These are phyloP conservation scores for Gonapodya prolifera DNA, from an alignment of 192 early-diverging fungal genomes.

Conservation along the genomic window DNA sequence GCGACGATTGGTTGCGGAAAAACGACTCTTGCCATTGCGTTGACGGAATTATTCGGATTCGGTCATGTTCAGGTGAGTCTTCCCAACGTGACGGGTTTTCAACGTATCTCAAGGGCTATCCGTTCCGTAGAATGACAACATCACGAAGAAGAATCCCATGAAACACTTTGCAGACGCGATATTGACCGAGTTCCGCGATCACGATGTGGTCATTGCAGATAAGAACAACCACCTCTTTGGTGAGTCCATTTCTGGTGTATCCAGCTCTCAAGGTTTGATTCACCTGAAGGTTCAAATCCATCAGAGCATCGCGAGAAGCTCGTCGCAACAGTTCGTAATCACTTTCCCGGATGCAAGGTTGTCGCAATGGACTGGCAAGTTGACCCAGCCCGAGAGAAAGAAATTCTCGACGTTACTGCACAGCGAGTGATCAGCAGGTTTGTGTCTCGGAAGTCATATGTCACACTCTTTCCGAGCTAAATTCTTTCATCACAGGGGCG, in stretches of 20 bases:
- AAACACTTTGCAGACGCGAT: slow-evolving; percentile 42
- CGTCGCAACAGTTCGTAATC: slow-evolving; percentile 26
- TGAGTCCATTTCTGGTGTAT: slow-evolving; percentile 7
- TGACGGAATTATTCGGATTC: slow-evolving; percentile 46
- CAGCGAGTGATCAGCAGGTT: slow-evolving; percentile 40
- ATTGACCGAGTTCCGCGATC: slow-evolving; percentile 31
- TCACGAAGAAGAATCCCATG: slow-evolving; percentile 37
- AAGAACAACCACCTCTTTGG: slow-evolving; percentile 9
- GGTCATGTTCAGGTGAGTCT: slow-evolving; percentile 48
- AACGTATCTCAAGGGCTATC: not conserved
- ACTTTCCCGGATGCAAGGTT: slow-evolving; percentile 48
- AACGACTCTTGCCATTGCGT: slow-evolving; percentile 40
- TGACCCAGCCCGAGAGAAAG: slow-evolving; percentile 21
- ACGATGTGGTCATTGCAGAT: slow-evolving; percentile 67
- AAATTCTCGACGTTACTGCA: slow-evolving; percentile 35
- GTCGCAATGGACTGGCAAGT: slow-evolving; percentile 67
- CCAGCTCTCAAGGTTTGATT: slow-evolving; percentile 12
- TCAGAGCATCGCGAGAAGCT: slow-evolving; percentile 47
- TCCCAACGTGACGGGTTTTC: not conserved
- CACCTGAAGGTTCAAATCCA: slow-evolving; percentile 35
- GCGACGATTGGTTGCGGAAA: slow-evolving; percentile 71
- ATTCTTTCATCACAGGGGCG: slow-evolving; percentile 31
- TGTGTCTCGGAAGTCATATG: not conserved
- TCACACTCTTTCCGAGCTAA: not conserved
- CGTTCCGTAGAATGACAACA: slow-evolving; percentile 49